Conservation (phyloP, 805 yeast species). For the Suhomyces tanzawaensis region DNA sequence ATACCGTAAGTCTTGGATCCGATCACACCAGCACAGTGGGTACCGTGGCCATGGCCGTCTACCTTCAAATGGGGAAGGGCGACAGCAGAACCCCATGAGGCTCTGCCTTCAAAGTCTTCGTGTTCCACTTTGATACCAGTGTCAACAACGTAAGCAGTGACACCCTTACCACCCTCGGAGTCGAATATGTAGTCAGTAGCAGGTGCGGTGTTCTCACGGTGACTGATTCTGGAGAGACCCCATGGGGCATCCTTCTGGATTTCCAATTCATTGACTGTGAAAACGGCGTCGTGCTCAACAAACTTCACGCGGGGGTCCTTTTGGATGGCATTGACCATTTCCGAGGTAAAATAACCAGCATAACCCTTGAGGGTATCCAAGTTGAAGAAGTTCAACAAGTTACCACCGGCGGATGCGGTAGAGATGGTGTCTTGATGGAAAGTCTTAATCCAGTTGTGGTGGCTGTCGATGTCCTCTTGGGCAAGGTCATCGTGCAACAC, state of each 20-base stretch:
- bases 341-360: conserved; percentile 19
- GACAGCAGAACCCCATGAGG: conserved; percentile 48
- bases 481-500: conserved; percentile 11
- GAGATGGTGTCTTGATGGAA: conserved; percentile 1
- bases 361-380: conserved; percentile 16
- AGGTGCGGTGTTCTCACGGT: conserved; percentile 26
- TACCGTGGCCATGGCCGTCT: conserved; percentile 88
- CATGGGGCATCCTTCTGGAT: conserved; percentile 39
- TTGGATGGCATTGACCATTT: conserved; percentile 13
- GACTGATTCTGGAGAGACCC: conserved; percentile 41
- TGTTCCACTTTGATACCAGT: conserved; percentile 69
- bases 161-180: conserved; percentile 45
- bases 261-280: conserved; percentile 23
- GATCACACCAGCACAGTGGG: conserved; percentile 88
- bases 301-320: conserved; percentile 17
- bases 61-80: conserved; percentile 38
- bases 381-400: conserved; percentile 12
- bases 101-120: conserved; percentile 66
- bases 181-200: conserved; percentile 40
- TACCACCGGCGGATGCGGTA: neutral
- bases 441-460: conserved; percentile 9
- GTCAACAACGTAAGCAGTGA: conserved; percentile 77
- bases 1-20: conserved; percentile 83
- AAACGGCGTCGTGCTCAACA: conserved; percentile 22
- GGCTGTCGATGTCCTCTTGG: conserved; percentile 2